A percentile compares a stretch with the other conserved stretches of the same genome.
Evolutionary conservation across 1,139 yeast genomes (phyloP).

Genomic region (Petasospora rhodanensis): DNA sequence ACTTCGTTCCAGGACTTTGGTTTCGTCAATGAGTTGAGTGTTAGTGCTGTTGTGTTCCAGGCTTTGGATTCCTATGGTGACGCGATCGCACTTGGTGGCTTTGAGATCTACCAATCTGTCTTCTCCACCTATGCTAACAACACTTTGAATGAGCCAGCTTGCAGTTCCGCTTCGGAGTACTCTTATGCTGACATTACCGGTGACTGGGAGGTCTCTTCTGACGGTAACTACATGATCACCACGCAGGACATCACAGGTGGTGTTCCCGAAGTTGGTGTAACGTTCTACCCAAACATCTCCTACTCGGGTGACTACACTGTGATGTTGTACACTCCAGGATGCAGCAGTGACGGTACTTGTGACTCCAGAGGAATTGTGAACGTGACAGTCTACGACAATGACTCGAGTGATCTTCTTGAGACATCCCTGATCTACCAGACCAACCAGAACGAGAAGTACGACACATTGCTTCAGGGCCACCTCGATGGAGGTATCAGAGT

Average conservation of each 20-base stretch:
- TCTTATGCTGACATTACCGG: constrained; percentile 33
- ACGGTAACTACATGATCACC: constrained; percentile 35
- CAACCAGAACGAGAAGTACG: constrained; percentile 76
- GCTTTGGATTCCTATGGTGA: constrained; percentile 67
- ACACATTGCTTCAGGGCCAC: constrained; percentile 67
- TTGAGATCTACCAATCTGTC: constrained; percentile 66
- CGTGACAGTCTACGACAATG: constrained; percentile 53
- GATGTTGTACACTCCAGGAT: constrained; percentile 81
- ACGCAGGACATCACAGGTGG: constrained; percentile 29
- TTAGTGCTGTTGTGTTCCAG: constrained; percentile 60
- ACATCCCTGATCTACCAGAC: constrained; percentile 63
- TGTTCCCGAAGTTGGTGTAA: constrained; percentile 42
- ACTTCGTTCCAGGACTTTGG: constrained; percentile 71
- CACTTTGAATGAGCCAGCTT: constrained; percentile 62
- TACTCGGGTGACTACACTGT: constrained; percentile 74
- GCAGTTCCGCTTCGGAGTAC: constrained; percentile 34
- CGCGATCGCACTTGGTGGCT: constrained; percentile 64
- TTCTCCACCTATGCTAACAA: constrained; percentile 72
- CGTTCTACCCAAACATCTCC: constrained; percentile 66
- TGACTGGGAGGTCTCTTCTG: constrained; percentile 27
- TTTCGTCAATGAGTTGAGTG: constrained; percentile 66
- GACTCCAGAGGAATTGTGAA: constrained; percentile 68
- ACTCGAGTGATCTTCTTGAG: constrained; percentile 37
- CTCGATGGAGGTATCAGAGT: constrained; percentile 57
- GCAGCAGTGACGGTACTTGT: constrained; percentile 68